Conservation (phyloP, 768 basidiomycete species). For the Fibroporia radiculosa region DNA sequence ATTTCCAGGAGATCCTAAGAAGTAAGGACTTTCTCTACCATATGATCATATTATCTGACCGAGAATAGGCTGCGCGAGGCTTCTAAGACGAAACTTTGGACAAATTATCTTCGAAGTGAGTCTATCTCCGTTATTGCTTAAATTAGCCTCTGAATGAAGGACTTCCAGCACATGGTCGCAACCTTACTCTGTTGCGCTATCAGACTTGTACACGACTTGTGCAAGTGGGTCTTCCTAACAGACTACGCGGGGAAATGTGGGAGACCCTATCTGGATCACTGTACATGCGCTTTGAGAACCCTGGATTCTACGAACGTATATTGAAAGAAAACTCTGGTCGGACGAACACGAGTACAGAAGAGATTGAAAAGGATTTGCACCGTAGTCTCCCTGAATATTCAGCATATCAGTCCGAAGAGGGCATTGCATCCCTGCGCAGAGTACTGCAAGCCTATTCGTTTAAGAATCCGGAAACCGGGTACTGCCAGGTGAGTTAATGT, state of each 20-base stretch:
- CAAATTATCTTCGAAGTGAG: slow-evolving; percentile 73
- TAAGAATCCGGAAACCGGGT: slow-evolving; percentile 90
- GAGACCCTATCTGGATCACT: slow-evolving; percentile 93
- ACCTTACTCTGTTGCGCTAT: slow-evolving; percentile 91
- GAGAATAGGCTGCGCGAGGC: slow-evolving; percentile 68
- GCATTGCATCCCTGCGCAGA: slow-evolving; percentile 75
- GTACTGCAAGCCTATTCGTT: slow-evolving; percentile 95
- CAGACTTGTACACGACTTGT: slow-evolving; percentile 96
- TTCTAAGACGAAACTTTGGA: slow-evolving; percentile 95
- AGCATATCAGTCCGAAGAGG: slow-evolving; percentile 87
- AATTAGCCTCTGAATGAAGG: no score
- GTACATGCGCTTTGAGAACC: slow-evolving; percentile 82
- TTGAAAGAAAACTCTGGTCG: slow-evolving; percentile 72
- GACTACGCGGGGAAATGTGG: slow-evolving; percentile 96
- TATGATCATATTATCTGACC: background rate
- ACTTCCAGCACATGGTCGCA: slow-evolving; percentile 76
- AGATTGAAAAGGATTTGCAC: slow-evolving; percentile 98
- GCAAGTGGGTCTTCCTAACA: slow-evolving; percentile 92
- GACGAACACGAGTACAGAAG: slow-evolving; percentile 86
- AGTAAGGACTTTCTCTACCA: slow-evolving; percentile 38
- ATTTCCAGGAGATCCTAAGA: slow-evolving; percentile 89
- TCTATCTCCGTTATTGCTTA: no score
- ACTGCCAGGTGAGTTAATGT: slow-evolving; percentile 67
- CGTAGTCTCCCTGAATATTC: slow-evolving; percentile 94
- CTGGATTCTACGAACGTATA: slow-evolving; percentile 71